These are phyloP conservation scores for Gyromitra esculenta DNA, from an alignment of 2,329 filamentous ascomycete genomes.

Conservation along the genomic window DNA sequence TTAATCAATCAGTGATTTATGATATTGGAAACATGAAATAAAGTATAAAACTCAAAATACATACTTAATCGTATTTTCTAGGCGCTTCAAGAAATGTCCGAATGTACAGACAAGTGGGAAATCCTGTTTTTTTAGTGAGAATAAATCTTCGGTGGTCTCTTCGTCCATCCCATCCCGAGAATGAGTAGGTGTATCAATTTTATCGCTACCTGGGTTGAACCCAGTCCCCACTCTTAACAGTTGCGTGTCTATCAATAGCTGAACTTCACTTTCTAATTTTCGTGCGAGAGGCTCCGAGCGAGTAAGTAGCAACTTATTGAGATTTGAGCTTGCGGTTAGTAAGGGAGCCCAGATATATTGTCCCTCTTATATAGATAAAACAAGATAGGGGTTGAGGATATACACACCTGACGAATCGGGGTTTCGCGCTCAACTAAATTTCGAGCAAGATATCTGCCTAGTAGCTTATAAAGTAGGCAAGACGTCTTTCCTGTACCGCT, in stretches of 20 bases:
- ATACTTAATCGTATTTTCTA: conserved; percentile 51
- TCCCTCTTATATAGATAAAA: neutral
- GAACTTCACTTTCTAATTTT: conserved; percentile 57
- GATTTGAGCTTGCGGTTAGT: neutral
- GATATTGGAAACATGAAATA: neutral
- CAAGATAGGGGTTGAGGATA: too few relatives aligned
- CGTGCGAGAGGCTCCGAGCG: conserved; percentile 57
- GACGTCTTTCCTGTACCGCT: conserved; percentile 60
- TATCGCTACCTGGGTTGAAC: conserved; percentile 52
- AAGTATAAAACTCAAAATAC: conserved; percentile 53
- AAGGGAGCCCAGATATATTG: neutral
- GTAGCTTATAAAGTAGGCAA: conserved; percentile 59
- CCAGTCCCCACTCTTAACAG: conserved; percentile 56
- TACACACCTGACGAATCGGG: conserved; percentile 47
- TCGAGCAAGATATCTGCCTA: conserved; percentile 57
- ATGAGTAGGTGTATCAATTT: conserved; percentile 55
- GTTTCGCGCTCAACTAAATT: conserved; percentile 28
- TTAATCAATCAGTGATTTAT: neutral
- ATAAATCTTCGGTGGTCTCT: conserved; percentile 57
- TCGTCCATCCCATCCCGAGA: conserved; percentile 59
- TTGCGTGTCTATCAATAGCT: conserved; percentile 57
- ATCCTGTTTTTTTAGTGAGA: conserved; percentile 54
- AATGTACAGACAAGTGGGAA: conserved; percentile 60
- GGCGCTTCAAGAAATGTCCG: conserved; percentile 57
- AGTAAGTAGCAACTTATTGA: conserved; percentile 58